Percentiles rank a stretch among this genome's conserved stretches.
These are phyloP conservation scores for Butyriboletus loyo DNA, from an alignment of 768 basidiomycete species.

Conservation along the genomic window DNA sequence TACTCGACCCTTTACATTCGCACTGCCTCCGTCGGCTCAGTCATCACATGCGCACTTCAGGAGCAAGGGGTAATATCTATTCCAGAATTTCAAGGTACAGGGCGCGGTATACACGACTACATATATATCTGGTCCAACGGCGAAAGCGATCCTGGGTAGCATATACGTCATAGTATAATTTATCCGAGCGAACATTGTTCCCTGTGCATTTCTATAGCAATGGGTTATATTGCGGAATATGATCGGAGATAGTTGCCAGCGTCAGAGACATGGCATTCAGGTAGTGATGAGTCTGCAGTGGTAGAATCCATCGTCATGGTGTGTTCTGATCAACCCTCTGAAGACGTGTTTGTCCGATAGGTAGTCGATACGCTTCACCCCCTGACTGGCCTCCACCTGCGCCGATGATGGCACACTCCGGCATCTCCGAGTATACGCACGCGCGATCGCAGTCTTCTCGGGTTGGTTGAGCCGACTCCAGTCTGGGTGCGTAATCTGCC, in stretches of 20 bases:
- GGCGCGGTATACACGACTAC: background rate
- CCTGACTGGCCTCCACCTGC: constrained; percentile 33
- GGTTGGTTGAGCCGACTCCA: constrained; percentile 30
- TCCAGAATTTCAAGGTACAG: background rate
- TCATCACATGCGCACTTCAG: background rate
- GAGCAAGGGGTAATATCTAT: background rate
- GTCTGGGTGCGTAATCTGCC: constrained; percentile 36
- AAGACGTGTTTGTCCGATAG: constrained; percentile 34
- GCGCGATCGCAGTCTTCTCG: constrained; percentile 32
- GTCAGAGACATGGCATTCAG: background rate
- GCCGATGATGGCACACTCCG: constrained; percentile 29
- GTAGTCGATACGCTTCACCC: constrained; percentile 42
- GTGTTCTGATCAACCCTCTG: constrained; percentile 33
- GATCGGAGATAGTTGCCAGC: background rate
- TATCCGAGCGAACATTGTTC: background rate
- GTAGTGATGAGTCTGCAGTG: constrained; percentile 30
- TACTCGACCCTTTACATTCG: background rate
- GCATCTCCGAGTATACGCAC: constrained; percentile 37
- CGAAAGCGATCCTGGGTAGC: background rate
- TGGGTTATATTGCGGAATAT: background rate
- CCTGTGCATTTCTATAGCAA: background rate
- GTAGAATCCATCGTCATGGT: constrained; percentile 29
- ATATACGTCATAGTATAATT: constrained; percentile 1
- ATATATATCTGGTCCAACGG: background rate
- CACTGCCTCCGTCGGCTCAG: background rate